These are phyloP conservation scores for Xylaria sp. DNA, from an alignment of 2,329 filamentous ascomycete genomes.

Conservation along the genomic window DNA sequence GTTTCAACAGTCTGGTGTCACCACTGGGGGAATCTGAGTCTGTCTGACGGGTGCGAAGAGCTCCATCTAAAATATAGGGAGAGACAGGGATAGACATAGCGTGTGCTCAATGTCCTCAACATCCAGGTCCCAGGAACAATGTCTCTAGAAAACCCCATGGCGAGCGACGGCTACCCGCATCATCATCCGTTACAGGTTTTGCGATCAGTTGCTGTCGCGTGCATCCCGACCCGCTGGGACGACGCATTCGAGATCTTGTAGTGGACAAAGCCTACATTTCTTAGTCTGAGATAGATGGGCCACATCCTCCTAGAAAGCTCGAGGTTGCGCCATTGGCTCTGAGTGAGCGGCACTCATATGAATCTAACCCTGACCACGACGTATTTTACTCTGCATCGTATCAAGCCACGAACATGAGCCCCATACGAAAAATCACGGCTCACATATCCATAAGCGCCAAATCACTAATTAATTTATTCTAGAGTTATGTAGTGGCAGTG, in stretches of 20 bases:
- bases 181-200: slow-evolving; percentile 32
- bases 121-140: slow-evolving; percentile 36
- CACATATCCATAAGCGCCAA: neutral
- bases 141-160: slow-evolving; percentile 27
- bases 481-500: no score
- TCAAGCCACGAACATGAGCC: neutral
- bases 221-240: slow-evolving; percentile 27
- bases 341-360: slow-evolving; percentile 1
- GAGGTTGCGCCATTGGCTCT: slow-evolving; percentile 23
- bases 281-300: slow-evolving; percentile 5
- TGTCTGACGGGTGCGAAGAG: slow-evolving; percentile 24
- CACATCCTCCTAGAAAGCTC: slow-evolving; percentile 12
- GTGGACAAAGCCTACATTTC: slow-evolving; percentile 2
- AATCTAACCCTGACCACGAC: slow-evolving; percentile 2
- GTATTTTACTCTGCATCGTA: slow-evolving; percentile 4
- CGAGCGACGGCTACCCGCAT: slow-evolving; percentile 34
- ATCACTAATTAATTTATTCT: neutral
- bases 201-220: slow-evolving; percentile 25
- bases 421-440: neutral
- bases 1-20: slow-evolving; percentile 18
- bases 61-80: slow-evolving; percentile 29
- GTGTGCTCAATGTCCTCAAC: slow-evolving; percentile 23
- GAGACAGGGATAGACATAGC: slow-evolving; percentile 34
- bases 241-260: slow-evolving; percentile 20
- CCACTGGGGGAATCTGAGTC: slow-evolving; percentile 28